Conservation (phyloP, 768 basidiomycete species). For the Amanita rubescens region DNA sequence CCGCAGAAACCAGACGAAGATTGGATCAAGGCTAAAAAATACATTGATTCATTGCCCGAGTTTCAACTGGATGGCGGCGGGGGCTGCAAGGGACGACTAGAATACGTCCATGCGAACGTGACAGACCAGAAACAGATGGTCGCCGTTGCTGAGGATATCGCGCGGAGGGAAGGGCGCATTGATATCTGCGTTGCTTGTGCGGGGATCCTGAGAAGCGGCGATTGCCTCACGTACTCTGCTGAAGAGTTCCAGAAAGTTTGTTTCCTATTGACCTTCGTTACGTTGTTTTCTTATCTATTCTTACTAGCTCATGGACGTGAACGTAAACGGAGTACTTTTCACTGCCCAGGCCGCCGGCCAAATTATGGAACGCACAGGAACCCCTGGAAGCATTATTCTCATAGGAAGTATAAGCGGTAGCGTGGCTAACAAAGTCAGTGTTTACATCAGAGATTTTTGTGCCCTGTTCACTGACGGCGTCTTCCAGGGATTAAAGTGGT, state of each 20-base stretch:
- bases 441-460: background rate
- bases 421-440: conserved; percentile 49
- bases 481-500: conserved; percentile 54
- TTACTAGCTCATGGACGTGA: conserved; percentile 50
- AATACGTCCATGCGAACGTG: conserved; percentile 52
- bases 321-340: conserved; percentile 50
- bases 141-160: conserved; percentile 46
- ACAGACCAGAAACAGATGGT: conserved; percentile 42
- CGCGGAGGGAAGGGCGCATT: conserved; percentile 49
- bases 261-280: background rate
- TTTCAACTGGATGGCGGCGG: conserved; percentile 12
- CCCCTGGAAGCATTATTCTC: conserved; percentile 47
- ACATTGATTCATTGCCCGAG: conserved; percentile 27
- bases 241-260: conserved; percentile 48
- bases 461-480: background rate
- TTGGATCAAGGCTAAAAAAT: conserved; percentile 41
- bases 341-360: conserved; percentile 55
- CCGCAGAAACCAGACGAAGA: conserved; percentile 38
- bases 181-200: conserved; percentile 65
- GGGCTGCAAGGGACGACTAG: conserved; percentile 18
- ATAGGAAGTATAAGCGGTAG: conserved; percentile 56
- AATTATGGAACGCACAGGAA: conserved; percentile 45
- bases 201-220: conserved; percentile 50
- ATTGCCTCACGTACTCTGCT: conserved; percentile 50
- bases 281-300: background rate